Conservation (phyloP, 179 eudicot genomes). For the Actinidia polygama region DNA sequence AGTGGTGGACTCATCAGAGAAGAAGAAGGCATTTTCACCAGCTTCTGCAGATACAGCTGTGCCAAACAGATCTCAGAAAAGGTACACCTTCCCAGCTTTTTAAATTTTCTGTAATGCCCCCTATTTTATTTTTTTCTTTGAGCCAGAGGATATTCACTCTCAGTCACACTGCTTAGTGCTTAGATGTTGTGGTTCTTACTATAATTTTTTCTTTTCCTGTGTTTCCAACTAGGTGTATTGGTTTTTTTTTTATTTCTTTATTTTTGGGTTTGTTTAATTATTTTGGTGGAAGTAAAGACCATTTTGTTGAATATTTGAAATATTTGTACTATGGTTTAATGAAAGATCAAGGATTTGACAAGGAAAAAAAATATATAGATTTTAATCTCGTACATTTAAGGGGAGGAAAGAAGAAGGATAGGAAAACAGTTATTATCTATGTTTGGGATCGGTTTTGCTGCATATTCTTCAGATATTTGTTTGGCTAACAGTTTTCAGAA, state of each 20-base stretch:
- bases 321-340: no score
- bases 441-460: no score
- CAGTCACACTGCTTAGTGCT: constrained; percentile 1
- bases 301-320: not conserved
- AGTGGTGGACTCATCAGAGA: constrained; percentile 37
- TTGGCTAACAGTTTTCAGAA: no score
- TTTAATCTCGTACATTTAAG: no score
- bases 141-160: constrained; percentile 55
- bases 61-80: constrained; percentile 77
- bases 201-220: constrained; percentile 17
- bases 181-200: constrained; percentile 48
- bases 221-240: not conserved
- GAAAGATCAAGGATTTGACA: no score
- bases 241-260: not conserved
- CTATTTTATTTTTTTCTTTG: constrained; percentile 18
- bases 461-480: no score
- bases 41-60: constrained; percentile 64
- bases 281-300: not conserved
- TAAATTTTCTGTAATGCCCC: not conserved
- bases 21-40: constrained; percentile 62
- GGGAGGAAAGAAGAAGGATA: no score
- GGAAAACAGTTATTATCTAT: no score
- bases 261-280: not conserved
- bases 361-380: no score
- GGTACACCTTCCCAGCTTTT: constrained; percentile 47